These are phyloP conservation scores for Malus sylvestris DNA, from an alignment of 306 rosid genomes.

Conservation along the genomic window DNA sequence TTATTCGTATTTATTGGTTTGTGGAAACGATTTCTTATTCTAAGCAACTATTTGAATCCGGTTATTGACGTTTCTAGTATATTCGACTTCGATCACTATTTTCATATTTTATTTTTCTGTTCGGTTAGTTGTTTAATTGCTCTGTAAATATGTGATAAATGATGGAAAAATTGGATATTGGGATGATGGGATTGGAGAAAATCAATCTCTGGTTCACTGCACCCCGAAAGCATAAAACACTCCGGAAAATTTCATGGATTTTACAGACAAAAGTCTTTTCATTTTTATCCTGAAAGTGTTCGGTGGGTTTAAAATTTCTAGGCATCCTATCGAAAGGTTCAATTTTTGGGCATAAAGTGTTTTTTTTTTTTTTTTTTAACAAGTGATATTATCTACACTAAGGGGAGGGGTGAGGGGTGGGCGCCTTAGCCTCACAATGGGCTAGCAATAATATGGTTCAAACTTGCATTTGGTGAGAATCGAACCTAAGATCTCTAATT, in stretches of 20 bases:
- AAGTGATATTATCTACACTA: no score
- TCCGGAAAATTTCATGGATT: not conserved
- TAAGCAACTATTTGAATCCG: not conserved
- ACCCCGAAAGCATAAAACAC: not conserved
- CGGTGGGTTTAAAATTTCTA: not conserved
- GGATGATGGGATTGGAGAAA: not conserved
- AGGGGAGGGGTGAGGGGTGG: no score
- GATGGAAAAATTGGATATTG: not conserved
- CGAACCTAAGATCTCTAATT: not conserved
- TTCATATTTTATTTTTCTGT: not conserved
- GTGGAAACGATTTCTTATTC: not conserved
- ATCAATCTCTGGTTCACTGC: not conserved
- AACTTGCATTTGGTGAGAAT: no score
- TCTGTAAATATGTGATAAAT: not conserved
- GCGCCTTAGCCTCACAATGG: no score
- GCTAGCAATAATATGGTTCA: no score
- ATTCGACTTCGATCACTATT: not conserved
- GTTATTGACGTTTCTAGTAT: not conserved
- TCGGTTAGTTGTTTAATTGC: not conserved
- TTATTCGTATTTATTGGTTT: not conserved
- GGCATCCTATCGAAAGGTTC: not conserved
- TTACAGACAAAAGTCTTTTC: not conserved
- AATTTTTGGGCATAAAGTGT: not conserved
- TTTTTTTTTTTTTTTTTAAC: accelerated
- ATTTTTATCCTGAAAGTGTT: not conserved